phyloP scores from a whole-genome alignment of 2,329 filamentous ascomycete genomes.

The Colletotrichum tropicale region DNA sequence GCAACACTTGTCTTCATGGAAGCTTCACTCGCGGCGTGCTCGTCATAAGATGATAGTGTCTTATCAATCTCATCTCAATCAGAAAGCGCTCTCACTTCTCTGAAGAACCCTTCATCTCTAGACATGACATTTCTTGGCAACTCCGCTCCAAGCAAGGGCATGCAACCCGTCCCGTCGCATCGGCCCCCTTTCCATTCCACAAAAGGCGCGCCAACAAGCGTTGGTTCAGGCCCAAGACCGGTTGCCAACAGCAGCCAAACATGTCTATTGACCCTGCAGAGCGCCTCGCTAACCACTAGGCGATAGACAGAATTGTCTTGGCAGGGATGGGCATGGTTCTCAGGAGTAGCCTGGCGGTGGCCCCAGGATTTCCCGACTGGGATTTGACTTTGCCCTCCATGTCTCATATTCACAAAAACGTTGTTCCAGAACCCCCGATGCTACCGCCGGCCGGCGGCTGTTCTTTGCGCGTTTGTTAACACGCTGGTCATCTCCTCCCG shows the following conservation, averaged over 20 bases:
- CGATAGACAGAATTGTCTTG: neutral
- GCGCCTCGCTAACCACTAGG: neutral
- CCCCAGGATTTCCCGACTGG: neutral
- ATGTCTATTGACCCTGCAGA: neutral
- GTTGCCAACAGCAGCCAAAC: neutral
- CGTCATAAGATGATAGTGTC: neutral
- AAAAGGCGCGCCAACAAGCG: neutral
- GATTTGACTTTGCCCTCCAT: neutral
- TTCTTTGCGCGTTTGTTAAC: neutral
- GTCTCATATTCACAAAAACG: neutral
- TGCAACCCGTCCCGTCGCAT: neutral
- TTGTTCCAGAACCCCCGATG: neutral
- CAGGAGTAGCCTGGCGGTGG: neutral
- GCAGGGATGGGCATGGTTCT: neutral
- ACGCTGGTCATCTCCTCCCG: neutral
- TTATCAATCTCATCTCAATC: neutral
- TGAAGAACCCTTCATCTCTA: neutral
- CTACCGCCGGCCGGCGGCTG: neutral
- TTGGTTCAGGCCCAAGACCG: neutral
- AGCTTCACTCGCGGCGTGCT: neutral
- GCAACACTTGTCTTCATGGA: neutral
- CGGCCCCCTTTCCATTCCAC: neutral
- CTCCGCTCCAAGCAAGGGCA: neutral
- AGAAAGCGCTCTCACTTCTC: neutral
- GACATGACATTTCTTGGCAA: neutral